These are phyloP conservation scores for Hyphodiscus hymeniophilus DNA, from an alignment of 495 filamentous ascomycete species.

Conservation along the genomic window DNA sequence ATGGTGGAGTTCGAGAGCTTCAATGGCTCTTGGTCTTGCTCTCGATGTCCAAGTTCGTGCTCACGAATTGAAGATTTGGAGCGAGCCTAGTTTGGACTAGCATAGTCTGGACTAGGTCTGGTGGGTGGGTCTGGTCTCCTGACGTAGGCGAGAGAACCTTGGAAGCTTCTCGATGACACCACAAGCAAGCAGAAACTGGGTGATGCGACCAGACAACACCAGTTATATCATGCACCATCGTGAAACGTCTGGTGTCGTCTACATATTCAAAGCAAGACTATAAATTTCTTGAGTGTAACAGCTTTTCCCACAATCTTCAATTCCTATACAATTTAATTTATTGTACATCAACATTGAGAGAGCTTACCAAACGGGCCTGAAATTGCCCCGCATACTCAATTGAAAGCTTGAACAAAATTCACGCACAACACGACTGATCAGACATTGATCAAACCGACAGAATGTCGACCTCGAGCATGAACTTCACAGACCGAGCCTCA, in stretches of 20 bases:
- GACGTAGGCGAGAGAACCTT: too few species aligned
- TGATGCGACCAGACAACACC: too few species aligned
- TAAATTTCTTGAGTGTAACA: background rate
- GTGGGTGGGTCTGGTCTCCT: too few species aligned
- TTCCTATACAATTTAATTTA: background rate
- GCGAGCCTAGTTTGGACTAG: background rate
- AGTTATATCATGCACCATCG: too few species aligned
- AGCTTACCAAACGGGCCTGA: background rate
- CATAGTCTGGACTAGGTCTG: too few species aligned
- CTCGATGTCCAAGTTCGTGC: background rate
- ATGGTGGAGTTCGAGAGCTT: slow-evolving; percentile 2
- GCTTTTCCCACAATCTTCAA: background rate
- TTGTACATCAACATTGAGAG: background rate
- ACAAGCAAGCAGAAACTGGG: too few species aligned
- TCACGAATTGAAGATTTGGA: background rate
- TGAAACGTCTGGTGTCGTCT: too few species aligned
- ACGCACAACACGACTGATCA: slow-evolving; percentile 17
- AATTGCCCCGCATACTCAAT: background rate
- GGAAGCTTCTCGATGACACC: too few species aligned
- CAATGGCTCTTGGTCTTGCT: background rate
- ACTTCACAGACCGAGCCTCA: slow-evolving; percentile 88
- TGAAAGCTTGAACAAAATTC: background rate
- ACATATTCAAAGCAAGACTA: background rate
- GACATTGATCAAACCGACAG: slow-evolving; percentile 18
- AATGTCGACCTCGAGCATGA: slow-evolving; percentile 50